These are phyloP conservation scores for Penicillium diatomitis DNA, from an alignment of 495 filamentous ascomycete species.

Conservation along the genomic window DNA sequence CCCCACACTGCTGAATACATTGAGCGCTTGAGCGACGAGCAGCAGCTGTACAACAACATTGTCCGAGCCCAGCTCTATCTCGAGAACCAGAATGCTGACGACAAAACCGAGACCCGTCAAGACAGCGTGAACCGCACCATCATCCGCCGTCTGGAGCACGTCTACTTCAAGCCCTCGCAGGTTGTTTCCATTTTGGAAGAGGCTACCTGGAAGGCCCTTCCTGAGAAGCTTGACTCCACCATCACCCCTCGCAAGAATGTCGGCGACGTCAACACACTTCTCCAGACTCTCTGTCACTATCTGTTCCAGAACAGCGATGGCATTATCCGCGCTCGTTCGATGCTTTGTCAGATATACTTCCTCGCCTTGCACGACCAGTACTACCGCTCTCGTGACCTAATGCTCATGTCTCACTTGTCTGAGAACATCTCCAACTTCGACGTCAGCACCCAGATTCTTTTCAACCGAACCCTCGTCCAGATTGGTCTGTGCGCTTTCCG, in stretches of 20 bases:
- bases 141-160: slow-evolving; percentile 88
- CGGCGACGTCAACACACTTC: slow-evolving; percentile 59
- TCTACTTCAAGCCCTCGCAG: slow-evolving; percentile 98
- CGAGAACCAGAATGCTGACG: slow-evolving; percentile 63
- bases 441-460: slow-evolving; percentile 93
- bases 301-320: slow-evolving; percentile 89
- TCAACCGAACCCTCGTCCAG: slow-evolving; percentile 96
- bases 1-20: slow-evolving; percentile 99
- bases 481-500: slow-evolving; percentile 98
- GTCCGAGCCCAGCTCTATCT: slow-evolving; percentile 79
- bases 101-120: slow-evolving; percentile 64
- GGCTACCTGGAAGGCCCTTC: slow-evolving; percentile 80
- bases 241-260: slow-evolving; percentile 64
- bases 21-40: slow-evolving; percentile 84
- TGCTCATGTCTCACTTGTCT: slow-evolving; percentile 99
- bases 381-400: slow-evolving; percentile 94
- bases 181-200: slow-evolving; percentile 90
- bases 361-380: slow-evolving; percentile 94
- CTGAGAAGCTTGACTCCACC: slow-evolving; percentile 57
- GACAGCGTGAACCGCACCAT: slow-evolving; percentile 84
- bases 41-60: slow-evolving; percentile 83
- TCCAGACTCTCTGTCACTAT: slow-evolving; percentile 87
- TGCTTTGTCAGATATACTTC: slow-evolving; percentile 98
- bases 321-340: slow-evolving; percentile 90
- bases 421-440: slow-evolving; percentile 94